Evolutionary conservation across 2,329 filamentous ascomycete species (phyloP).

Genomic region (Geosmithia flava): DNA sequence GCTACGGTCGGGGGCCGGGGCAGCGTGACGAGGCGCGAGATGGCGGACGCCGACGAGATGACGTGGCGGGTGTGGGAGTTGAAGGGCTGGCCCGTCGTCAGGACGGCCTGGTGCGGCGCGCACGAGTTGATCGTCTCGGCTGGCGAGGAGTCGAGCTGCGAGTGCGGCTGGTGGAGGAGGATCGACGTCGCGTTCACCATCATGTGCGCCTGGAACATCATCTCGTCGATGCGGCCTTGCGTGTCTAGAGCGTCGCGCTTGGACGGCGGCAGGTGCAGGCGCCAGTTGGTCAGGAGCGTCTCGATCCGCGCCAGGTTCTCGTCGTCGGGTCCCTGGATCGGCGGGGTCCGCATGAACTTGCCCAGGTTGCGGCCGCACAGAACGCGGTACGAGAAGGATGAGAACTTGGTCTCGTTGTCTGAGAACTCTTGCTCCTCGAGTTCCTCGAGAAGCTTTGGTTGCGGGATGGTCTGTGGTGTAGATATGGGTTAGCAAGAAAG

Average conservation of each 20-base stretch:
- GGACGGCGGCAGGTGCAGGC: constrained; percentile 59
- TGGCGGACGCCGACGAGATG: constrained; percentile 64
- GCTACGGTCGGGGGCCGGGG: constrained; percentile 43
- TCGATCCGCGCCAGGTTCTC: constrained; percentile 39
- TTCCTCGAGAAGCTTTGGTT: constrained; percentile 53
- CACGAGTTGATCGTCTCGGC: constrained; percentile 51
- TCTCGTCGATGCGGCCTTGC: constrained; percentile 67
- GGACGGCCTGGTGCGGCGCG: constrained; percentile 43
- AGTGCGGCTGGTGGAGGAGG: constrained; percentile 68
- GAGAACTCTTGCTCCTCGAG: constrained; percentile 66
- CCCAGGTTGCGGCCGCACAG: constrained; percentile 70
- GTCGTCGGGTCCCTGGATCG: constrained; percentile 38
- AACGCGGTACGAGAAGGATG: constrained; percentile 76
- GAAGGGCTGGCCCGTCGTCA: constrained; percentile 36
- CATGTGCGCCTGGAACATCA: constrained; percentile 87
- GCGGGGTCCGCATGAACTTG: constrained; percentile 52
- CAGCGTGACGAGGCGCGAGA: constrained; percentile 63
- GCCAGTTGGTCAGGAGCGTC: constrained; percentile 56
- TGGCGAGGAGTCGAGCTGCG: constrained; percentile 55
- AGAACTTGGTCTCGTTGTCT: constrained; percentile 54
- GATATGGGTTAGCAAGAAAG: constrained; percentile 1
- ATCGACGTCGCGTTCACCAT: constrained; percentile 56
- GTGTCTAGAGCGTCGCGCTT: constrained; percentile 56
- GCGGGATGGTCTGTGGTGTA: constrained; percentile 37
- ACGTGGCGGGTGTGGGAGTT: constrained; percentile 69